Percentiles rank a stretch among this genome's conserved stretches.
phyloP scores from a whole-genome alignment of 352 stramenopile genomes.

The Phytophthora pinifolia region DNA sequence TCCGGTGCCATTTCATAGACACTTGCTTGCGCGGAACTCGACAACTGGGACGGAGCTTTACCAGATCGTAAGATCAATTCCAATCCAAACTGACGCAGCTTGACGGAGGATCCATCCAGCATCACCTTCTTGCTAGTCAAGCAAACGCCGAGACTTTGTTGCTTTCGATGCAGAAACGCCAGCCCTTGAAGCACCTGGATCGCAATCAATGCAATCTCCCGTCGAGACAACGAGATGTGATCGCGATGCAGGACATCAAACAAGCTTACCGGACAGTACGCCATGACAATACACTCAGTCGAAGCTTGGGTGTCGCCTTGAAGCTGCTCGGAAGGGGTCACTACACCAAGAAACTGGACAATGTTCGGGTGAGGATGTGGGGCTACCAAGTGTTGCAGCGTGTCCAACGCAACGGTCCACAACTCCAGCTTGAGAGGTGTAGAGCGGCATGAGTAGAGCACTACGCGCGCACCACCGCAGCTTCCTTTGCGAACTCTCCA shows the following conservation, averaged over 20 bases:
- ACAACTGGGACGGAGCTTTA: constrained; percentile 27
- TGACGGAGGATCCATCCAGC: constrained; percentile 42
- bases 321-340: constrained; percentile 4
- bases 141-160: constrained; percentile 40
- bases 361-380: constrained; percentile 50
- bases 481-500: constrained; percentile 39
- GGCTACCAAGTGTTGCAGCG: constrained; percentile 30
- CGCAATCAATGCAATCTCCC: constrained; percentile 51
- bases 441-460: constrained; percentile 39
- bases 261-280: constrained; percentile 44
- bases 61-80: constrained; percentile 35
- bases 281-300: constrained; percentile 40
- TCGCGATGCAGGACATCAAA: constrained; percentile 62
- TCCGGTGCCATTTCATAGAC: constrained; percentile 32
- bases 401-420: constrained; percentile 30
- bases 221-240: constrained; percentile 28
- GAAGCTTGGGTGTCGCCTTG: constrained; percentile 2
- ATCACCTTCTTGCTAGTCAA: constrained; percentile 78
- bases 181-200: constrained; percentile 44
- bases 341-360: constrained; percentile 46
- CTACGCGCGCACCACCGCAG: constrained; percentile 28
- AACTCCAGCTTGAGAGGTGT: constrained; percentile 38
- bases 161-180: constrained; percentile 40
- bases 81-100: constrained; percentile 53
- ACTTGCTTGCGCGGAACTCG: constrained; percentile 16